These are phyloP conservation scores for Sugiyamaella sp. DNA, from an alignment of 1,139 yeast species.

Conservation along the genomic window DNA sequence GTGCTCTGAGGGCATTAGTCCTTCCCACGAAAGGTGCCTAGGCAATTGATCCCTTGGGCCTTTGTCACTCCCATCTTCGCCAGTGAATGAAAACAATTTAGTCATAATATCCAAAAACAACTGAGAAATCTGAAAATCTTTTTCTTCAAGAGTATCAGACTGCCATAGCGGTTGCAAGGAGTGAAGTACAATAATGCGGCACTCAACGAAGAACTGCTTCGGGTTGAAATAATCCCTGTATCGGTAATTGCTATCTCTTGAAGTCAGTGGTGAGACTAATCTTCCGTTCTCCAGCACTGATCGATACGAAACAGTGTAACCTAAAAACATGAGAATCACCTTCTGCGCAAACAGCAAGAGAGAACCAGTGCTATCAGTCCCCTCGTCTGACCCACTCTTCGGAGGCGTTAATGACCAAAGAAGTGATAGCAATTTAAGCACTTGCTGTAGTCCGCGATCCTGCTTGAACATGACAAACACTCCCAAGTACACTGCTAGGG, in stretches of 20 bases:
- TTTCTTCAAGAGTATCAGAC: slow-evolving; percentile 31
- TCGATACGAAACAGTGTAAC: slow-evolving; percentile 31
- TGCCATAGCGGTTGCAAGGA: slow-evolving; percentile 37
- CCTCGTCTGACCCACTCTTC: not conserved
- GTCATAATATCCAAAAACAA: slow-evolving; percentile 33
- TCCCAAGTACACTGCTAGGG: slow-evolving; percentile 30
- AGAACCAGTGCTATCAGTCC: slow-evolving; percentile 17
- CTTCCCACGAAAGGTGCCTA: slow-evolving; percentile 42
- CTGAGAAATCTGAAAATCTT: slow-evolving; percentile 31
- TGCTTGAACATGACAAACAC: slow-evolving; percentile 41
- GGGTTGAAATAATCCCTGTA: slow-evolving; percentile 38
- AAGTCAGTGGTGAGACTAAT: slow-evolving; percentile 29
- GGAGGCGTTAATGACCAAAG: slow-evolving; percentile 30
- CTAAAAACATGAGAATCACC: slow-evolving; percentile 30
- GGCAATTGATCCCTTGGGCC: slow-evolving; percentile 27
- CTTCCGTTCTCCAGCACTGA: slow-evolving; percentile 33
- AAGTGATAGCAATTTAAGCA: slow-evolving; percentile 33
- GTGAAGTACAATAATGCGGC: slow-evolving; percentile 35
- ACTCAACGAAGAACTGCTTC: slow-evolving; percentile 40
- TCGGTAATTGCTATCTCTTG: slow-evolving; percentile 34
- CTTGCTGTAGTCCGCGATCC: slow-evolving; percentile 36
- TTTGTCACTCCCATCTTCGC: slow-evolving; percentile 29
- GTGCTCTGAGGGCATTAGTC: slow-evolving; percentile 57
- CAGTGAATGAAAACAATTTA: slow-evolving; percentile 29
- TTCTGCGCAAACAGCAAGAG: slow-evolving; percentile 28